Base-by-base conservation (phyloP, 2,329 filamentous ascomycete genomes). In the Teratosphaeriaceae sp. region DNA sequence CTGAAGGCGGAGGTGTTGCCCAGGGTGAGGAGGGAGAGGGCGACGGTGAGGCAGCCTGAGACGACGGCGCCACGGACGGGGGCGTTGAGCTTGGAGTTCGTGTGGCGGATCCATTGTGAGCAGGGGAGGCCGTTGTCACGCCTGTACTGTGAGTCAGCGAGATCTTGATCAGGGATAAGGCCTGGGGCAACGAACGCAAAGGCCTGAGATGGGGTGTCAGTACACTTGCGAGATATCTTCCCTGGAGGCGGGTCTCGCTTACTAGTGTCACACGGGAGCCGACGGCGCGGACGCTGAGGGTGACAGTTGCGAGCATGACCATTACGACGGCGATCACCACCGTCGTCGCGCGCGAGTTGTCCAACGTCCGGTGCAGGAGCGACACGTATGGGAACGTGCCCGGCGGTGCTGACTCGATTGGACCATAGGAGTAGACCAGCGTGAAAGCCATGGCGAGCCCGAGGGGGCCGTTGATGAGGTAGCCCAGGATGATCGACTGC, bases 121-220 rank as follows among this genome's bases (percentile, higher is more conserved):
- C 59, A 70, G 0, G 66, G 65, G 13, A 66, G 45, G n/a, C 64
- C 67, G 26, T 60, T 54, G 45, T 70, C 66, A 30, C 65, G 60
- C 8, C 51, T 54, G 29, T 45, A n/a, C n/a, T n/a, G n/a, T n/a
- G n/a, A n/a, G n/a, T n/a, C n/a, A n/a, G n/a, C n/a, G n/a, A n/a
- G n/a, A n/a, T n/a, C n/a, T n/a, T n/a, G n/a, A n/a, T n/a, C n/a
- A n/a, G n/a, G n/a, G n/a, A n/a, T n/a, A n/a, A n/a, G n/a, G n/a
- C n/a, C n/a, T n/a, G n/a, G n/a, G n/a, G n/a, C n/a, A n/a, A n/a
- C n/a, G n/a, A n/a, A n/a, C n/a, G n/a, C n/a, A n/a, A n/a, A n/a
- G n/a, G n/a, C n/a, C n/a, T n/a, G n/a, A n/a, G n/a, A n/a, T n/a
- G n/a, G n/a, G n/a, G n/a, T n/a, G n/a, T n/a, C n/a, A n/a, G n/a